phyloP scores from a whole-genome alignment of 495 filamentous ascomycete genomes.

The Aspergillus ellipticus region DNA sequence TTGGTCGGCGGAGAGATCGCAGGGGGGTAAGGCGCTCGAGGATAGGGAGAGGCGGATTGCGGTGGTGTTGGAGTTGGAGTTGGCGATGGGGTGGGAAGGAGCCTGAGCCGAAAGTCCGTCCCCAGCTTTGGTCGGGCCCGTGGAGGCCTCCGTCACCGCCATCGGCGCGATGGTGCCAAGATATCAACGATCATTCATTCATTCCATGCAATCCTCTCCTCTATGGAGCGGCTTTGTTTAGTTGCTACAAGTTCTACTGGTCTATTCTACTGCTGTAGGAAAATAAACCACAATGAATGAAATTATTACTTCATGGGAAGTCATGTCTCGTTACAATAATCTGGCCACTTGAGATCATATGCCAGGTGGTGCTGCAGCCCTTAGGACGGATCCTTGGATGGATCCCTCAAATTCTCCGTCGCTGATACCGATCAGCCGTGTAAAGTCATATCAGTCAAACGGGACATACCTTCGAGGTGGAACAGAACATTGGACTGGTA shows the following conservation, averaged over 20 bases:
- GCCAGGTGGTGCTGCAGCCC: too few species aligned
- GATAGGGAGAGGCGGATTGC: background rate
- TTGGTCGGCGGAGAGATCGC: background rate
- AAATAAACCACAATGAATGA: background rate
- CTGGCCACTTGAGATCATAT: background rate
- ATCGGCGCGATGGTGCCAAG: too few species aligned
- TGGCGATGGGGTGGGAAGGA: background rate
- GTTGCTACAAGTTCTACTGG: too few species aligned
- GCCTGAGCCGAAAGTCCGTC: slow-evolving; percentile 9
- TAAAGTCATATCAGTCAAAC: background rate
- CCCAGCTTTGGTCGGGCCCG: slow-evolving; percentile 12
- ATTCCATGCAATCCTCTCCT: too few species aligned
- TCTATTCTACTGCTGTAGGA: background rate
- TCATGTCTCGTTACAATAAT: background rate
- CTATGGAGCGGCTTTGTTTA: too few species aligned
- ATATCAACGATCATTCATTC: too few species aligned
- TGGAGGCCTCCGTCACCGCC: slow-evolving; percentile 16
- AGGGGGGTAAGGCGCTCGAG: background rate
- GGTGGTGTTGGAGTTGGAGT: background rate
- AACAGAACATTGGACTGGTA: slow-evolving; percentile 98
- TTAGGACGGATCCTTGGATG: slow-evolving; percentile 65
- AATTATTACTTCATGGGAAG: background rate
- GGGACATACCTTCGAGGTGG: slow-evolving; percentile 78
- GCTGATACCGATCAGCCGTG: slow-evolving; percentile 44
- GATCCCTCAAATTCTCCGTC: slow-evolving; percentile 81